Percentiles rank a stretch among this genome's conserved stretches.
These are phyloP conservation scores for Neurospora sp. DNA, from an alignment of 495 filamentous ascomycete genomes.

Conservation along the genomic window DNA sequence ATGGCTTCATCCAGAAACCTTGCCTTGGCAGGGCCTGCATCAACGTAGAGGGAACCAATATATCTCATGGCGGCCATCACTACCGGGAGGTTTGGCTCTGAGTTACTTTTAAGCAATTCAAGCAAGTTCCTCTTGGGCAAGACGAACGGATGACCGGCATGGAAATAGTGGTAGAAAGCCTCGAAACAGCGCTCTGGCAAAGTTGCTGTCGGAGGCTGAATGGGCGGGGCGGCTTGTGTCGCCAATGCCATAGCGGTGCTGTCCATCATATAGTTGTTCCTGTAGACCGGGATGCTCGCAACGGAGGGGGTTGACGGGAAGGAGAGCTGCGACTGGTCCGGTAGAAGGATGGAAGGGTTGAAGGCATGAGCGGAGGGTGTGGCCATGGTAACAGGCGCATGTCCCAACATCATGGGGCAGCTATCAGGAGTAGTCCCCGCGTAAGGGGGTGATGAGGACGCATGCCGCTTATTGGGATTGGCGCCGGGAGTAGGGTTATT, in stretches of 20 bases:
- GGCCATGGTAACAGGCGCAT: slow-evolving; percentile 18
- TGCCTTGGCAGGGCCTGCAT: slow-evolving; percentile 38
- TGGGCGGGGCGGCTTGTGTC: slow-evolving; percentile 2
- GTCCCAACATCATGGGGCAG: slow-evolving; percentile 38
- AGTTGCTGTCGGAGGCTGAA: slow-evolving; percentile 23
- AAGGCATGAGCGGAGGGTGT: slow-evolving; percentile 22
- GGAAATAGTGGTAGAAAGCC: slow-evolving; percentile 54
- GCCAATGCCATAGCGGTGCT: slow-evolving; percentile 11
- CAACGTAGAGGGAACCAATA: slow-evolving; percentile 52
- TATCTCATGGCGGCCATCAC: slow-evolving; percentile 57
- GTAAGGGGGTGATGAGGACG: slow-evolving; percentile 35
- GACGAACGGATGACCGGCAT: slow-evolving; percentile 58
- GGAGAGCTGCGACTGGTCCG: slow-evolving; percentile 29
- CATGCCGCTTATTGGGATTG: slow-evolving; percentile 43
- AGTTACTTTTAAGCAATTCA: slow-evolving; percentile 31
- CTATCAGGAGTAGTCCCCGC: slow-evolving; percentile 19
- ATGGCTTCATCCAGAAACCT: slow-evolving; percentile 51
- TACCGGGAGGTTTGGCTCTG: slow-evolving; percentile 24
- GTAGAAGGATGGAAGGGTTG: slow-evolving; percentile 26
- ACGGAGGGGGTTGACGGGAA: slow-evolving; percentile 23
- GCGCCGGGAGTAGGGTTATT: slow-evolving; percentile 11
- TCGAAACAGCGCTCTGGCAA: slow-evolving; percentile 42
- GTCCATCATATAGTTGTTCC: slow-evolving; percentile 23
- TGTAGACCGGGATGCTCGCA: slow-evolving; percentile 25
- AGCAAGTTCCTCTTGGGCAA: slow-evolving; percentile 40